Evolutionary conservation across 305 asterid species (phyloP).

Genomic region (Euphrasia arctica): DNA sequence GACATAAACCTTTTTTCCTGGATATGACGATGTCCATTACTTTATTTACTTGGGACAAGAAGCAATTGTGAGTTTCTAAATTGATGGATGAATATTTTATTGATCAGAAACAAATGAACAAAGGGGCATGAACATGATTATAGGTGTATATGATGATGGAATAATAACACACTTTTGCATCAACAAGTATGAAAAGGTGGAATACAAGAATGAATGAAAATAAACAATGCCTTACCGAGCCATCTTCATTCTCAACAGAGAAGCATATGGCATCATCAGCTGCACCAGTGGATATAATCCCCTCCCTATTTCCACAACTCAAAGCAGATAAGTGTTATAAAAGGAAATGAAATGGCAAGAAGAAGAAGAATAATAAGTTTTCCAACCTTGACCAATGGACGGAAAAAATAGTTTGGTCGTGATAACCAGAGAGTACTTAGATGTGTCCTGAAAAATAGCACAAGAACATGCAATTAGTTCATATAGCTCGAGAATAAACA

Average conservation of each 20-base stretch:
- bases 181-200: conserved; percentile 1
- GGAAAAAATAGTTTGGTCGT: conserved; percentile 83
- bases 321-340: conserved; percentile 5
- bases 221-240: conserved; percentile 41
- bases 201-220: conserved; percentile 8
- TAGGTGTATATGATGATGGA: not conserved
- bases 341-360: conserved; percentile 3
- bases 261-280: conserved; percentile 91
- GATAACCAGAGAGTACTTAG: conserved; percentile 84
- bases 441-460: conserved; percentile 62
- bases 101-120: no score
- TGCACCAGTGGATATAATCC: conserved; percentile 77
- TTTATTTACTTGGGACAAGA: not conserved
- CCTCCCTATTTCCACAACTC: conserved; percentile 53
- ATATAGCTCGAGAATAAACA: conserved; percentile 7
- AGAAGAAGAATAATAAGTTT: conserved; percentile 21
- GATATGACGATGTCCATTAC: not conserved
- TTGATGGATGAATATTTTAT: no score
- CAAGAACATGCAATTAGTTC: conserved; percentile 25
- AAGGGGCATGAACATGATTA: not conserved
- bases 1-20: not conserved
- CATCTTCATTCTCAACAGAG: conserved; percentile 62
- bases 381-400: conserved; percentile 87
- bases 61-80: no score
- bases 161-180: not conserved